Conservation (phyloP, 805 yeast genomes). For the Pichia sporocuriosa region DNA sequence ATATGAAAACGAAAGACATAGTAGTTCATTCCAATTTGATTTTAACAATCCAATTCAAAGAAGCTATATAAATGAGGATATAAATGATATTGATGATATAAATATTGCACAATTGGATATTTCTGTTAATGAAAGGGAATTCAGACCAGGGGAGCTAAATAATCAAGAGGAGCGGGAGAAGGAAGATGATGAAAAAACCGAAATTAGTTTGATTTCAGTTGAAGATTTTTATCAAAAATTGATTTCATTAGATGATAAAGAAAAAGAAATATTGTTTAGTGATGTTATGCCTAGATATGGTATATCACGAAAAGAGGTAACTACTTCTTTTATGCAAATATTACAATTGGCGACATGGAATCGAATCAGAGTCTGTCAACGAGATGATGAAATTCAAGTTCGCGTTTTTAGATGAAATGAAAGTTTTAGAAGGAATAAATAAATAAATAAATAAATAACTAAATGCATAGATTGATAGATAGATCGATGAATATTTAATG, state of each 20-base stretch:
- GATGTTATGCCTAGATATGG: not conserved
- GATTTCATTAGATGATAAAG: no score
- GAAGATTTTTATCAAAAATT: not conserved
- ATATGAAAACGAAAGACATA: no score
- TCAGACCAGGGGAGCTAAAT: not conserved
- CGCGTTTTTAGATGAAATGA: not conserved
- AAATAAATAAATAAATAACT: no score
- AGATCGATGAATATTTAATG: no score
- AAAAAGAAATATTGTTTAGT: not conserved
- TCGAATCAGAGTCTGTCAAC: not conserved
- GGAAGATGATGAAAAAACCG: not conserved
- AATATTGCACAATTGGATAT: slow-evolving; percentile 13
- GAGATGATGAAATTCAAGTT: not conserved
- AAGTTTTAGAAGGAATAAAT: not conserved
- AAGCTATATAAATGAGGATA: not conserved
- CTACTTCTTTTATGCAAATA: slow-evolving; percentile 2
- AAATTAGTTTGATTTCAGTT: not conserved
- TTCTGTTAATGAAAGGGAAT: not conserved
- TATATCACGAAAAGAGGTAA: not conserved
- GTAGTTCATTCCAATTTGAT: slow-evolving; percentile 13
- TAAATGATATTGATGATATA: slow-evolving; percentile 4
- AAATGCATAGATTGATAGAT: no score
- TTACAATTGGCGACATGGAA: slow-evolving; percentile 4
- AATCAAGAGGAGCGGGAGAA: not conserved
- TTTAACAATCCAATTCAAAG: slow-evolving; percentile 5